Base-by-base conservation (phyloP, 345 rosid species). In the Ricinus communis region DNA sequence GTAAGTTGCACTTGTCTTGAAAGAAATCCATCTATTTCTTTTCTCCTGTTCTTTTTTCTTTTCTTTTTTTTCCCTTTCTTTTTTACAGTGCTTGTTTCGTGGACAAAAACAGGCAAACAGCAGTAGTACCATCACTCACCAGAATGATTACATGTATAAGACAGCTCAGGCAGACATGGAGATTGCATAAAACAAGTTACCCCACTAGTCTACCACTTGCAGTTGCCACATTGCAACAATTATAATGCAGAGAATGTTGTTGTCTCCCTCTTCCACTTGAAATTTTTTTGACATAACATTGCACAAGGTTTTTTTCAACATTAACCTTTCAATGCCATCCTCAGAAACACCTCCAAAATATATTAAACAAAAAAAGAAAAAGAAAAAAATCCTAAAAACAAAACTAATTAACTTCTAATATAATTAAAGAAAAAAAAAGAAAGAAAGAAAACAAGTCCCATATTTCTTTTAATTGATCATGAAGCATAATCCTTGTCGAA, bases 131-230 rank as follows among this genome's bases (percentile, higher is more conserved):
- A 54, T 73, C 70, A 79, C 68, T 74, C 69, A 57, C 38, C 30
- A 46, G 82, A 80, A 79, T 79, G 84, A 80, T 79, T 78, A 74
- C 78, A 80, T 47, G 75, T 52, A 66, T 56, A 66, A 79, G 84
- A 73, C 81, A 84, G 76, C 75, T 24, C 47, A 76, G 77, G 68
- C 73, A 79, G 78, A 80, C 76, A 82, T 71, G 85, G 77, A 81
- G 85, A 82, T 70, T 62, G 67, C 1, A 79, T 64, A 79, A 79
- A 79, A 47, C 63, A 78, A 74, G 56, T 65, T 74, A 74, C 72
- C 85, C 78, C 85, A 80, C 76, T 49, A 59, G 65, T 70, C 69
- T 70, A 63, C 83, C 74, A 77, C 83, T 71, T 74, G 76, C 75
- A 68, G 72, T 52, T 66, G 63, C 27, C 74, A 71, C 43, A 64